phyloP scores from a whole-genome alignment of 306 rosid genomes.

The Pyrus pyrifolia region DNA sequence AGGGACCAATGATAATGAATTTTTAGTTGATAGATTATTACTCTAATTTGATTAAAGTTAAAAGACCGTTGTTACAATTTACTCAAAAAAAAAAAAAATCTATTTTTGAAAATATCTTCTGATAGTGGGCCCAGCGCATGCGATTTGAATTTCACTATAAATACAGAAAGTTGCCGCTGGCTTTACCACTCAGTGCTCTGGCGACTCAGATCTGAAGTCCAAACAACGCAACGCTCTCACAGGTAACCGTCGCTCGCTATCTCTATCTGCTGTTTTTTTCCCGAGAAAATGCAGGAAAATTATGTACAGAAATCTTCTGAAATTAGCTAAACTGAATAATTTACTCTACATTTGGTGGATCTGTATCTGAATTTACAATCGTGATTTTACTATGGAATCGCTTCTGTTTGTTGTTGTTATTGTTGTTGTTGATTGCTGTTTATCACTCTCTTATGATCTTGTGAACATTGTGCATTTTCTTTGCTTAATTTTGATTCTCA shows the following conservation, averaged over 20 bases:
- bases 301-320: background rate
- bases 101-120: background rate
- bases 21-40: no score
- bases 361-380: background rate
- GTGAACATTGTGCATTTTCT: background rate
- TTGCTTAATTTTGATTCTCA: background rate
- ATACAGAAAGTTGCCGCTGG: background rate
- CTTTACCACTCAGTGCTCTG: background rate
- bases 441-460: background rate
- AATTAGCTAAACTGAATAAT: background rate
- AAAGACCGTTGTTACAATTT: no score
- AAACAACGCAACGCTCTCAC: background rate
- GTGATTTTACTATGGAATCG: background rate
- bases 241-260: background rate
- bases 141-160: background rate
- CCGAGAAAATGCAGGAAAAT: background rate
- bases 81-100: no score
- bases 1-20: no score
- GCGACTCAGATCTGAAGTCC: constrained; percentile 10
- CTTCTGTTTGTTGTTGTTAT: background rate
- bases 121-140: background rate
- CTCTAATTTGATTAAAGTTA: no score
- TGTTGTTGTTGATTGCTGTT: background rate
- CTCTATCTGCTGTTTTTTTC: background rate
- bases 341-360: background rate